A percentile compares a stretch with the other conserved stretches of the same genome.
phyloP scores from a whole-genome alignment of 2,329 filamentous ascomycete species.

The Meredithiella fracta region DNA sequence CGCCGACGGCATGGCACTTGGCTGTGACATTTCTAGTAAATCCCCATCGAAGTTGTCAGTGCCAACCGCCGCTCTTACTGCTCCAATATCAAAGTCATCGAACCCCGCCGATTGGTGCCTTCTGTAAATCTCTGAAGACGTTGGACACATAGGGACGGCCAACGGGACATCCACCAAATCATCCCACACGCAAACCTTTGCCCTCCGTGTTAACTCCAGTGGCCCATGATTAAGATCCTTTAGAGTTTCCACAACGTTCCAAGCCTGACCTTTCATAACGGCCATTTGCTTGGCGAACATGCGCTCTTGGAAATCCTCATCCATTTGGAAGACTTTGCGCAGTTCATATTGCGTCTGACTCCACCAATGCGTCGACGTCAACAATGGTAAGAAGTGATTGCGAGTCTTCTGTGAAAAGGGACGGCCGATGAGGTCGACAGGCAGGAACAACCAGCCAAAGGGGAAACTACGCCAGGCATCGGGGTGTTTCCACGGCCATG shows the following conservation, averaged over 20 bases:
- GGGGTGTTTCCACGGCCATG: slow-evolving; percentile 98
- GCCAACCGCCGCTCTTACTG: slow-evolving; percentile 20
- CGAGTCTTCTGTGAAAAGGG: slow-evolving; percentile 90
- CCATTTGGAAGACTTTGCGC: slow-evolving; percentile 74
- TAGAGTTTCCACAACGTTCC: slow-evolving; percentile 96
- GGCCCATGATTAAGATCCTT: slow-evolving; percentile 88
- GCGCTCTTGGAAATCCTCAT: slow-evolving; percentile 90
- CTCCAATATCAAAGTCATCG: slow-evolving; percentile 82
- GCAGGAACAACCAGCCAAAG: slow-evolving; percentile 95
- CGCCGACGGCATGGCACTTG: slow-evolving; percentile 53
- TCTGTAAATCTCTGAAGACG: slow-evolving; percentile 69
- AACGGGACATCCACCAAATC: slow-evolving; percentile 92
- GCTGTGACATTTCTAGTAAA: slow-evolving; percentile 49
- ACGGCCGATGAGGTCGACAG: slow-evolving; percentile 86
- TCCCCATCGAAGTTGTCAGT: slow-evolving; percentile 34
- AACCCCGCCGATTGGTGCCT: slow-evolving; percentile 32
- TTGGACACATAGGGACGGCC: slow-evolving; percentile 72
- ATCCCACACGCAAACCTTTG: slow-evolving; percentile 93
- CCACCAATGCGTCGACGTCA: slow-evolving; percentile 96
- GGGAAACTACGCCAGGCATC: slow-evolving; percentile 86
- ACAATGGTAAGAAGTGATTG: slow-evolving; percentile 84
- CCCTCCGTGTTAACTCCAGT: slow-evolving; percentile 75
- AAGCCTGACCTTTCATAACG: slow-evolving; percentile 97
- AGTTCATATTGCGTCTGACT: slow-evolving; percentile 78
- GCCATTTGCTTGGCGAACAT: slow-evolving; percentile 99